phyloP scores from a whole-genome alignment of 176 grass and related monocot genomes.

The Saccharum officinarum region DNA sequence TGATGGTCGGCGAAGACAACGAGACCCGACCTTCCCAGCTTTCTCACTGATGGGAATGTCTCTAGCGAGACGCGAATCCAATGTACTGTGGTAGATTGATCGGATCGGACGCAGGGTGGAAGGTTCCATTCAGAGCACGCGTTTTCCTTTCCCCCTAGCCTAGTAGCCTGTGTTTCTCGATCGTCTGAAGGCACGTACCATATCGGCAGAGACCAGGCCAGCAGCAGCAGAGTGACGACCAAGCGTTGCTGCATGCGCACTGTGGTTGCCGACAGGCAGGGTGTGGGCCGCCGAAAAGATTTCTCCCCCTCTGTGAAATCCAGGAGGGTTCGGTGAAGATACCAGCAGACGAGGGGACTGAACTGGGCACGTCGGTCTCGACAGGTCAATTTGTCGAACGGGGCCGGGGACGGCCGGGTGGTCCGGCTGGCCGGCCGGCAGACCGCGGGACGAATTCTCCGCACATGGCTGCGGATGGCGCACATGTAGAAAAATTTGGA shows the following conservation, averaged over 20 bases:
- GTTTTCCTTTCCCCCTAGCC: background rate
- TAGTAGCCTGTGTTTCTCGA: background rate
- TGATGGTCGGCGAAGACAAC: background rate
- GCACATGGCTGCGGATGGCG: slow-evolving; percentile 36
- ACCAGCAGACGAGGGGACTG: background rate
- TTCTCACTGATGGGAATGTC: slow-evolving; percentile 31
- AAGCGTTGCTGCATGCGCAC: background rate
- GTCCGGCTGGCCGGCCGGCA: slow-evolving; percentile 2
- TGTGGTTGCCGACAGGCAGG: slow-evolving; percentile 7
- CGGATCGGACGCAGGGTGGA: background rate
- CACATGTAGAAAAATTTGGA: slow-evolving; percentile 15
- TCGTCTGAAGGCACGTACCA: background rate
- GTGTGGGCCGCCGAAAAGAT: background rate
- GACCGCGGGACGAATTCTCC: background rate
- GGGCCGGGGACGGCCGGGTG: slow-evolving; percentile 7
- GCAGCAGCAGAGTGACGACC: background rate
- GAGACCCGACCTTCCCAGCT: background rate
- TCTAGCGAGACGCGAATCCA: background rate
- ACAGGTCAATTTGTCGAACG: slow-evolving; percentile 26
- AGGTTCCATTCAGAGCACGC: slow-evolving; percentile 9
- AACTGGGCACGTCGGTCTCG: slow-evolving; percentile 19
- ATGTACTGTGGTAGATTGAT: background rate
- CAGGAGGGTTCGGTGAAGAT: background rate
- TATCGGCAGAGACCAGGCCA: background rate
- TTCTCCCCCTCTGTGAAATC: background rate